These are phyloP conservation scores for Calonectria fujianensis DNA, from an alignment of 2,329 filamentous ascomycete species.

Conservation along the genomic window DNA sequence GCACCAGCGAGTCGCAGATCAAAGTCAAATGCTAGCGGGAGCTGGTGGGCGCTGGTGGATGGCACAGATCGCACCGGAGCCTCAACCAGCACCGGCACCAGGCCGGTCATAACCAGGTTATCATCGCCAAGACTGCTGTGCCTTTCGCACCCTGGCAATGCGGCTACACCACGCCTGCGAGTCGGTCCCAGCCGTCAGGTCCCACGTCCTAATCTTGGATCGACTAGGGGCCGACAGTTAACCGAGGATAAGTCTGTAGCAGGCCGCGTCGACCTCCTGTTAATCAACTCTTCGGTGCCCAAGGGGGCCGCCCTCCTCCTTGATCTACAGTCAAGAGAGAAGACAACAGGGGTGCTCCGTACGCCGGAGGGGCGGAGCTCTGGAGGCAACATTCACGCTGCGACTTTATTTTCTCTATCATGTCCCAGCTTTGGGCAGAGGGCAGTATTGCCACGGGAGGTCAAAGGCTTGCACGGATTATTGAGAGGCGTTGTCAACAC, in stretches of 20 bases:
- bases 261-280: conserved; percentile 13
- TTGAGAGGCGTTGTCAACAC: conserved; percentile 4
- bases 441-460: conserved; percentile 3
- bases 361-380: background rate
- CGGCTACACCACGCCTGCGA: conserved; percentile 37
- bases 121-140: conserved; percentile 39
- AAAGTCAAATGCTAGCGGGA: conserved; percentile 2
- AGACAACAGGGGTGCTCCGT: conserved; percentile 5
- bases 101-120: conserved; percentile 11
- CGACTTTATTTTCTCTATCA: background rate
- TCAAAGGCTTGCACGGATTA: conserved; percentile 26
- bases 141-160: conserved; percentile 32
- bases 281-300: background rate
- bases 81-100: conserved; percentile 23
- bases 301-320: background rate
- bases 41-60: background rate
- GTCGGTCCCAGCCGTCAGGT: conserved; percentile 34
- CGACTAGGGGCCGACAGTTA: conserved; percentile 45
- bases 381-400: background rate
- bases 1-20: background rate
- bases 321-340: conserved; percentile 3
- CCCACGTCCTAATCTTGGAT: conserved; percentile 39
- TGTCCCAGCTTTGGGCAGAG: background rate
- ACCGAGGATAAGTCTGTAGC: conserved; percentile 52
- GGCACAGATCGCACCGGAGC: conserved; percentile 16